Base-by-base conservation (phyloP, 371 early-diverging fungal genomes). In the Mucor sp. region DNA sequence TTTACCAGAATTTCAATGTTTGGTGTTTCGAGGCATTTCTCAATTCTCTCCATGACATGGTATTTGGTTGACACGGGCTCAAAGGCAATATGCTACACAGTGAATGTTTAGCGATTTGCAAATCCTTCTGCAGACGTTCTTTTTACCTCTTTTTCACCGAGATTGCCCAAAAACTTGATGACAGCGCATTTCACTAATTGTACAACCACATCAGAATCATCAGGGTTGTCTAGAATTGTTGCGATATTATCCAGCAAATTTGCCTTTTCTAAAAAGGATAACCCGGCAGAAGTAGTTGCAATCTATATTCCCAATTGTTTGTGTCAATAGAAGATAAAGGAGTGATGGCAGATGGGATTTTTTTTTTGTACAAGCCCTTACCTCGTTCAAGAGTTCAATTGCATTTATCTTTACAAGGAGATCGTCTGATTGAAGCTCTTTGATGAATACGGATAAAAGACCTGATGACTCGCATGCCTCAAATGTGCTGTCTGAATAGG, bases 301-400 rank as follows among this genome's bases (percentile, higher is more conserved):
- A 80, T 66, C 80, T 79, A 61, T 27, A 37, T 53, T 4, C 19
- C 19, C 48, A 39, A 55, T 7, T 23, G n/a, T 2, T 41, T 11
- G 11, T 59, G 25, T 39, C 25, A 39, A 39, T 27, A 44, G 55
- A 7, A 33, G 8, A 5, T 7, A 27, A 21, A 41, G 32, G 9
- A 30, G 60, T 23, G 35, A 14, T 30, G 19, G 11, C 8, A 33
- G 25, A 53, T 15, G 15, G 25, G 12, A 21, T 1, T 25, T 19
- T 4, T 37, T 1, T 25, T 19, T 4, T 37, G 14, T 37, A 37
- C 28, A 30, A 30, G 32, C 17, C 53, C 53, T 27, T 73, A 84
- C 86, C 76, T 84, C 72, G 25, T 67, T 69, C 11, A 84, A 65
- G n/a, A 81, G 62, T 60, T 86, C 86, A 48, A 86, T 75, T 4